Base-by-base conservation (phyloP, 2,329 filamentous ascomycete species). In the Coniella vitis region DNA sequence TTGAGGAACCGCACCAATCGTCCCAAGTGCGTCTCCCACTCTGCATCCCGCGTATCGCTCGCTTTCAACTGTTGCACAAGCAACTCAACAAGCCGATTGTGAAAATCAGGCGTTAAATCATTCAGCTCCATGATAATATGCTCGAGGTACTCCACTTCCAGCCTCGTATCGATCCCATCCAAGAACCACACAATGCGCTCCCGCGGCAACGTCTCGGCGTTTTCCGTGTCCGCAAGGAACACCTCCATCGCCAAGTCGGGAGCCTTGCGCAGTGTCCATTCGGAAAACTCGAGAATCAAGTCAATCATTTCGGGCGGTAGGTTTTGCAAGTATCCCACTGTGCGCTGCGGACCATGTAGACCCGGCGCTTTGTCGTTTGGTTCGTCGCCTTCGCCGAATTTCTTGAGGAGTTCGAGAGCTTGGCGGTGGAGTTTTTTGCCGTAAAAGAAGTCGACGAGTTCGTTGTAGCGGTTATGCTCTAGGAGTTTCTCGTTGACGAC, bases 401-500 rank as follows among this genome's bases (percentile, higher is more conserved):
- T 86, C 57, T 81, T 79, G 1, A 98, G 75, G 25, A 96, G 70
- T 56, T 89, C 86, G 16, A 98, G 70, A 0, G 93, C 91, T 61
- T 94, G 84, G 16, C 84, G 81, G 66, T 98, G 93, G 36, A 97
- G 76, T 64, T 86, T 90, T 70, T 98, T 98, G 55, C 93, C 93
- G 60, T 94, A 89, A 57, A 97, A 83, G 63, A 98, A 98, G 64
- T 97, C 91, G n/a, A 98, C 90, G 2, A 98, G 73, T 67, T 97
- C 91, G 45, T 85, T 91, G 66, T 95, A 96, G 29, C 90, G 82
- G 50, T 87, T 87, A 36, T 84, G 88, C 63, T 95, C 88, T 52
- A 95, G 82, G 4, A 98, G 72, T 59, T 90, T 90, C 65, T 95
- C 87, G 62, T 95, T 93, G 19, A 98, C 91, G 3, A 97, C 93